These are phyloP conservation scores for Trichosanthes truncata DNA, from an alignment of 306 rosid species.

Conservation along the genomic window DNA sequence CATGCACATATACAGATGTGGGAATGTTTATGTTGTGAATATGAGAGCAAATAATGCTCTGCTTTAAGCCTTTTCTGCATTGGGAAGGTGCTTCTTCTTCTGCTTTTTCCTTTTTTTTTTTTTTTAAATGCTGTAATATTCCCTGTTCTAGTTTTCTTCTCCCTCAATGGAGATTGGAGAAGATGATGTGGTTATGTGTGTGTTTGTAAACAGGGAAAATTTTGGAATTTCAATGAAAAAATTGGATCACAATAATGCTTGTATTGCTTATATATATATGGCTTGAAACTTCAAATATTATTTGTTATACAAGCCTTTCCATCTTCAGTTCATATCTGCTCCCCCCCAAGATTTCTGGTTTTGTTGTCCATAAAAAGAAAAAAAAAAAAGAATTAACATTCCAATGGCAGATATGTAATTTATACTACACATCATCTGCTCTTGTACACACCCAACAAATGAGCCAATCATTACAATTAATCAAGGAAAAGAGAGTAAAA, in stretches of 20 bases:
- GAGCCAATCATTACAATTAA: constrained; percentile 4
- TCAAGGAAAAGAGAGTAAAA: background rate
- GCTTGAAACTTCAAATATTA: background rate
- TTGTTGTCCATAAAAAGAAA: background rate
- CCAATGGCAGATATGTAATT: constrained; percentile 14
- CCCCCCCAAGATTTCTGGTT: background rate
- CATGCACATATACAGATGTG: constrained; percentile 19
- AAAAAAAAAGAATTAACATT: constrained; percentile 8
- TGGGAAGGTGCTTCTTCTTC: background rate
- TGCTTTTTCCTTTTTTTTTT: background rate
- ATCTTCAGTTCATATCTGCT: background rate
- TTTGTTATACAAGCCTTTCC: background rate
- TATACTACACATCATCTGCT: constrained; percentile 3
- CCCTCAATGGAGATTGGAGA: background rate
- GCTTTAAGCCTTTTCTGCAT: constrained; percentile 5
- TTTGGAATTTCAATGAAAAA: background rate
- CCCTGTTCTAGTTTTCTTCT: background rate
- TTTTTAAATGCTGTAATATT: background rate
- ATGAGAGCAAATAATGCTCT: constrained; percentile 14
- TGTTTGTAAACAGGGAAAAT: constrained; percentile 1
- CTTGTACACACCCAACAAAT: background rate
- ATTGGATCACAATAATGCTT: background rate
- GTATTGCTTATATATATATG: background rate
- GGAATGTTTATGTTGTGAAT: constrained; percentile 39
- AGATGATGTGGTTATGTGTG: background rate